These are phyloP conservation scores for Sarcocystis neurona DNA, from an alignment of 169 alveolate genomes.

Conservation along the genomic window DNA sequence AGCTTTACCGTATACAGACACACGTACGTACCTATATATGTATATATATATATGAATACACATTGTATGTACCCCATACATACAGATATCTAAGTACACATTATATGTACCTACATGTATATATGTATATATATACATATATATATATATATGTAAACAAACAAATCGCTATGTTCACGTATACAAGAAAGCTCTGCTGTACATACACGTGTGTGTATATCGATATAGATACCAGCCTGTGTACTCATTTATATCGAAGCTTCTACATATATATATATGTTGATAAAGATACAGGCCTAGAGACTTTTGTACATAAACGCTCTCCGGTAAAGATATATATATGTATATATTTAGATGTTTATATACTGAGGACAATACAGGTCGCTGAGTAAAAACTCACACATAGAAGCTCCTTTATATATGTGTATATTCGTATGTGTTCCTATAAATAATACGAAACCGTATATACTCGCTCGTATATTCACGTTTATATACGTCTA, in stretches of 20 bases:
- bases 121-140: not conserved
- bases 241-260: not conserved
- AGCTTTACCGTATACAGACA: no score
- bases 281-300: no score
- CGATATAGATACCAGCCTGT: not conserved
- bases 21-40: no score
- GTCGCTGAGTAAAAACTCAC: no score
- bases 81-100: not conserved
- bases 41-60: no score
- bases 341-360: not conserved
- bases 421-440: no score
- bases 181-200: not conserved
- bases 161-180: not conserved
- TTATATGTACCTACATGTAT: not conserved
- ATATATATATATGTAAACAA: not conserved
- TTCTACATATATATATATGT: not conserved
- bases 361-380: not conserved
- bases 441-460: no score
- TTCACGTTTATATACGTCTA: no score
- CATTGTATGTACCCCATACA: no score
- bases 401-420: no score
- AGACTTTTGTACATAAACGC: not conserved
- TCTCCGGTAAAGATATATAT: not conserved
- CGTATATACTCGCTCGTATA: no score
- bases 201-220: not conserved